A percentile compares a stretch with the other conserved stretches of the same genome.
These are phyloP conservation scores for Fusarium bactridioides DNA, from an alignment of 2,329 filamentous ascomycete genomes.

Conservation along the genomic window DNA sequence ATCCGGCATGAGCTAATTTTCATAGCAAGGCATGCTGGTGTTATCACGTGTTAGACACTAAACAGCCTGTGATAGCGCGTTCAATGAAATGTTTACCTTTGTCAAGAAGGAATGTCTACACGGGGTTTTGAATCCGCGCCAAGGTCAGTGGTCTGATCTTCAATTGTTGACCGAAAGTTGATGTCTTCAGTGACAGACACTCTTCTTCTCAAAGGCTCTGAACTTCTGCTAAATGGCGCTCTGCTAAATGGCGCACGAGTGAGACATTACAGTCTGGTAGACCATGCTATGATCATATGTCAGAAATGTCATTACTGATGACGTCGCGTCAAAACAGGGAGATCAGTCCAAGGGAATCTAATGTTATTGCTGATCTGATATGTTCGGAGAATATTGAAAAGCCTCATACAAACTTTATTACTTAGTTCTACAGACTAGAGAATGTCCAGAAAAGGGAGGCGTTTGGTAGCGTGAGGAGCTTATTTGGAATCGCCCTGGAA, in stretches of 20 bases:
- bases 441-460: not conserved
- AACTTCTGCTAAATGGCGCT: fast-evolving
- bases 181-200: not conserved
- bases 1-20: no score
- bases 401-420: not conserved
- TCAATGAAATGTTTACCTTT: no score
- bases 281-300: no score
- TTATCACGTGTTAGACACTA: not conserved
- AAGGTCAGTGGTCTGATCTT: not conserved
- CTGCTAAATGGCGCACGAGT: not conserved
- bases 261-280: not conserved
- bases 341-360: not conserved
- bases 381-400: not conserved
- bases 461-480: not conserved
- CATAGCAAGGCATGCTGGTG: not conserved
- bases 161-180: not conserved
- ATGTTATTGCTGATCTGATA: not conserved
- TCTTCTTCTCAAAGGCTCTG: not conserved
- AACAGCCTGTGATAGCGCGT: fast-evolving
- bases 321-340: not conserved
- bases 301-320: not conserved
- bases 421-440: not conserved
- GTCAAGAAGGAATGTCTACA: not conserved
- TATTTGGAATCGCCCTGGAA: not conserved
- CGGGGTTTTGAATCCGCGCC: not conserved